phyloP scores from a whole-genome alignment of 768 basidiomycete species.

The Mycena alexandri region DNA sequence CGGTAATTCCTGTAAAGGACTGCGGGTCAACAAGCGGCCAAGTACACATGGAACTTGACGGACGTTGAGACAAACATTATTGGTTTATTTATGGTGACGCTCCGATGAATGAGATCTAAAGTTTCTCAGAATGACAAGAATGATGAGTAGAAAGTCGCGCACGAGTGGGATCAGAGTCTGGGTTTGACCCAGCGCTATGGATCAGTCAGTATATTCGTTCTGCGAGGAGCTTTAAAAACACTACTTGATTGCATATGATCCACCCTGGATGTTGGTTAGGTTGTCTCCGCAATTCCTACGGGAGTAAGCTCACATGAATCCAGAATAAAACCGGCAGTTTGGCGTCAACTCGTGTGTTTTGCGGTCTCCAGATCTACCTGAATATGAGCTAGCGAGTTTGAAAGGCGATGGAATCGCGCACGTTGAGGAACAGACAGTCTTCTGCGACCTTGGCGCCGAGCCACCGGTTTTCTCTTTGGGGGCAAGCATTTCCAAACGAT shows the following conservation, averaged over 20 bases:
- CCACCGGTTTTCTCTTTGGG: constrained; percentile 53
- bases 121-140: background rate
- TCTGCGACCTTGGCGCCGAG: constrained; percentile 62
- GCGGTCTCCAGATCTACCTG: constrained; percentile 53
- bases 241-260: constrained; percentile 55
- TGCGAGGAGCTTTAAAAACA: background rate
- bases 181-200: constrained; percentile 57
- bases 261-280: constrained; percentile 52
- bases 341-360: constrained; percentile 41
- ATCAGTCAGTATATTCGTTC: background rate
- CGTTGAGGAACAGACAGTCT: constrained; percentile 70
- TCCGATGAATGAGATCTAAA: constrained; percentile 61
- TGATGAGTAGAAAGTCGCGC: constrained; percentile 6
- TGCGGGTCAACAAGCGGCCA: background rate
- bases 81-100: constrained; percentile 60
- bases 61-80: constrained; percentile 69
- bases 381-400: no score
- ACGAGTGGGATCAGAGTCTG: constrained; percentile 63
- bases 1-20: constrained; percentile 62
- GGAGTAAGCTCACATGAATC: constrained; percentile 47
- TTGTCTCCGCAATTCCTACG: background rate
- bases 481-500: constrained; percentile 68
- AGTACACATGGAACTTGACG: constrained; percentile 25
- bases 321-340: constrained; percentile 54
- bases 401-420: constrained; percentile 25